phyloP scores from a whole-genome alignment of 2,329 filamentous ascomycete genomes.

The Epichloe baconii region DNA sequence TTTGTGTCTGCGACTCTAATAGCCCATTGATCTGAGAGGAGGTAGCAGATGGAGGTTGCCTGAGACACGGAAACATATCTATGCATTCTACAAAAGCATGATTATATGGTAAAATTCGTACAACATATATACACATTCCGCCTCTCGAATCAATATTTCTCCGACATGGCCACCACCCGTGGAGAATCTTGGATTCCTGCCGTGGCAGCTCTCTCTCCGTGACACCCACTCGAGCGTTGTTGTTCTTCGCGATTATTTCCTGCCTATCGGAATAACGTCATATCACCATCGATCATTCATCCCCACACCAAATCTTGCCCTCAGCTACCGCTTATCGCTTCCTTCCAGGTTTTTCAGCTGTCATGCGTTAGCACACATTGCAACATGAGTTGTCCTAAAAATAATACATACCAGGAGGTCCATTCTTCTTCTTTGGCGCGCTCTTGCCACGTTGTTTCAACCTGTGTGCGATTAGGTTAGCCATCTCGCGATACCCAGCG shows the following conservation, averaged over 20 bases:
- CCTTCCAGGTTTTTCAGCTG: slow-evolving; percentile 17
- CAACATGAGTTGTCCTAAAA: not conserved
- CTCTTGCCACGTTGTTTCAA: slow-evolving; percentile 74
- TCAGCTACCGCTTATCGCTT: slow-evolving; percentile 15
- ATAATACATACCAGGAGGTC: slow-evolving; percentile 22
- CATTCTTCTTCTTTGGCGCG: slow-evolving; percentile 77
- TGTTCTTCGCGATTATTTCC: not conserved
- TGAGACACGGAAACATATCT: not conserved
- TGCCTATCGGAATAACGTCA: not conserved
- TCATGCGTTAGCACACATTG: not conserved
- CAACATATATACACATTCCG: not conserved
- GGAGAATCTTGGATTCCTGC: not conserved
- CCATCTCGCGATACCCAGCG: not conserved
- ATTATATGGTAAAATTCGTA: not conserved
- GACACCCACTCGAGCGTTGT: not conserved
- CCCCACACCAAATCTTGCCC: not conserved
- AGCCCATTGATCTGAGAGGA: not conserved
- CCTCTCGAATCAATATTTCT: not conserved
- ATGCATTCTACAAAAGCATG: not conserved
- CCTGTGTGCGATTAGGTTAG: slow-evolving; percentile 30
- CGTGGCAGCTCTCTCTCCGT: not conserved
- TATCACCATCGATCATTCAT: not conserved
- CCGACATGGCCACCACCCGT: not conserved
- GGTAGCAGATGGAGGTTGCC: not conserved
- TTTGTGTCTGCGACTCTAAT: not conserved